phyloP scores from a whole-genome alignment of 306 rosid genomes.

The Cucurbita moschata region DNA sequence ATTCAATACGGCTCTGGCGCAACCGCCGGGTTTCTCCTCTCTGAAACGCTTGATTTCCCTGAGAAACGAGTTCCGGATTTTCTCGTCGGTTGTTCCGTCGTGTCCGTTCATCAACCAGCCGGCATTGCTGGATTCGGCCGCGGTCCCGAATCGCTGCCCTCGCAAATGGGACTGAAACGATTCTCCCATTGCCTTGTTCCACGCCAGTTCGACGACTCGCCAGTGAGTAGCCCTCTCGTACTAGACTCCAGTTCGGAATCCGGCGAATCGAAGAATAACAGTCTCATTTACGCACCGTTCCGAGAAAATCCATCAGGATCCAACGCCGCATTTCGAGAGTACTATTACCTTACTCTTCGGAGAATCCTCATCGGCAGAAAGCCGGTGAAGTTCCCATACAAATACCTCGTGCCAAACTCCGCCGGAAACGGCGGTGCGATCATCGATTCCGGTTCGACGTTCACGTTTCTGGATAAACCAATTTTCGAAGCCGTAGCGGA shows the following conservation, averaged over 20 bases:
- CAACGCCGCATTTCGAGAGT: slow-evolving; percentile 23
- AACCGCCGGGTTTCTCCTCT: slow-evolving; percentile 29
- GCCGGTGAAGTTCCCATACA: slow-evolving; percentile 37
- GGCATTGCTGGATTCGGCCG: slow-evolving; percentile 87
- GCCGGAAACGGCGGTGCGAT: slow-evolving; percentile 61
- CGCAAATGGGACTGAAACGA: slow-evolving; percentile 46
- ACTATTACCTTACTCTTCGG: slow-evolving; percentile 43
- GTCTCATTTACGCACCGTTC: slow-evolving; percentile 48
- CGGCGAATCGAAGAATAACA: slow-evolving; percentile 4
- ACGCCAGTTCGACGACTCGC: slow-evolving; percentile 37
- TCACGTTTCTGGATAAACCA: slow-evolving; percentile 50
- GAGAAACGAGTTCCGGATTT: slow-evolving; percentile 13
- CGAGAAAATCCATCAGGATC: slow-evolving; percentile 19
- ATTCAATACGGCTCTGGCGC: slow-evolving; percentile 57
- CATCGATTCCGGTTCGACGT: slow-evolving; percentile 63
- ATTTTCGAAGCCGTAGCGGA: slow-evolving; percentile 26
- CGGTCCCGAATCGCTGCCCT: slow-evolving; percentile 5
- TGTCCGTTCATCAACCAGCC: slow-evolving; percentile 42
- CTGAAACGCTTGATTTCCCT: neutral
- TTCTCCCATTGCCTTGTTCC: slow-evolving; percentile 55
- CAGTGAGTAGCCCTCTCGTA: slow-evolving; percentile 40
- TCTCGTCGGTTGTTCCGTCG: slow-evolving; percentile 55
- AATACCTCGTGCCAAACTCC: slow-evolving; percentile 19
- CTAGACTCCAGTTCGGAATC: slow-evolving; percentile 7
- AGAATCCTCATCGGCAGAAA: slow-evolving; percentile 34